These are phyloP conservation scores for Starmerella apis DNA, from an alignment of 805 yeast genomes.

Conservation along the genomic window DNA sequence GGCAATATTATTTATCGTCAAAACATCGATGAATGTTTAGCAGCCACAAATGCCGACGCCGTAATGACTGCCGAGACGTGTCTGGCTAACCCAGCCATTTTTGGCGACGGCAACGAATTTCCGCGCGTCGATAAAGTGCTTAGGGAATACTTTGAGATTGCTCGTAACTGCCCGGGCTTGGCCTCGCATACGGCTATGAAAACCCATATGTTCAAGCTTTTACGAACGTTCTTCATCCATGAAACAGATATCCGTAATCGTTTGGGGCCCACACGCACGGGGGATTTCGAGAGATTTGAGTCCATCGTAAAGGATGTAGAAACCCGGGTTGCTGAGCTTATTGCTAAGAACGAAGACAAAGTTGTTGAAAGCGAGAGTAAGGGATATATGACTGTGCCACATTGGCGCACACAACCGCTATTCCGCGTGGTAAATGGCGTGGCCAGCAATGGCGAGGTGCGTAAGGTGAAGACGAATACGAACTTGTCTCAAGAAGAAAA, in stretches of 20 bases:
- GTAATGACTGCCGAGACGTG: conserved; percentile 98
- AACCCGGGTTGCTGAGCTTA: conserved; percentile 47
- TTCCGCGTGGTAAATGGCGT: conserved; percentile 83
- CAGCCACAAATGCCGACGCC: conserved; percentile 63
- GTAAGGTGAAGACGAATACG: background rate
- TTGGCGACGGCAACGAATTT: conserved; percentile 56
- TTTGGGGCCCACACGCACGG: conserved; percentile 47
- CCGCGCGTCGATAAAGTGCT: conserved; percentile 78
- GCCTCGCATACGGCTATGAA: conserved; percentile 82
- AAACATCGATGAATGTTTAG: conserved; percentile 62
- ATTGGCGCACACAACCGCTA: conserved; percentile 94
- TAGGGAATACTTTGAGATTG: conserved; percentile 82
- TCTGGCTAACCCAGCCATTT: conserved; percentile 84
- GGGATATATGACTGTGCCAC: conserved; percentile 77
- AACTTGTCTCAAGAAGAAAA: background rate
- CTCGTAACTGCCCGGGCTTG: conserved; percentile 46
- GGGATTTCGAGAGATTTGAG: conserved; percentile 43
- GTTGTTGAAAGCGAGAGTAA: conserved; percentile 37
- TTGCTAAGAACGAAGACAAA: conserved; percentile 29
- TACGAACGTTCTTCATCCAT: conserved; percentile 66
- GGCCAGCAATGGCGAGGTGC: conserved; percentile 28
- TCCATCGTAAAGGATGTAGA: conserved; percentile 58
- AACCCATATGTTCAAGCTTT: conserved; percentile 78
- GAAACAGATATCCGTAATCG: conserved; percentile 70
- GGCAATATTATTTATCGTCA: conserved; percentile 90